A percentile compares a stretch with the other conserved stretches of the same genome.
These are phyloP conservation scores for Glarea lozoyensis DNA, from an alignment of 495 filamentous ascomycete species.

Conservation along the genomic window DNA sequence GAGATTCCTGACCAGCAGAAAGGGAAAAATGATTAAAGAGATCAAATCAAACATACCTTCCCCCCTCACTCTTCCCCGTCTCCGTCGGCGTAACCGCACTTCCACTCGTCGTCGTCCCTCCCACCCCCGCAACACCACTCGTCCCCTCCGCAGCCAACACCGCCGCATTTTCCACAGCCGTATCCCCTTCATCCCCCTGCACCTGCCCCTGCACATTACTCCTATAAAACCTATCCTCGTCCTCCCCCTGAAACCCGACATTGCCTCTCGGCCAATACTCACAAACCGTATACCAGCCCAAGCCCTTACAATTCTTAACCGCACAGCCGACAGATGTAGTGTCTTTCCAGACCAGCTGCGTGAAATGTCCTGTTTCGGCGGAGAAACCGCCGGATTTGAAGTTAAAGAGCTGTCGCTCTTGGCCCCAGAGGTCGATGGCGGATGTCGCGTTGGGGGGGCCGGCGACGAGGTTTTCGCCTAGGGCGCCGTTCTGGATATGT, in stretches of 20 bases:
- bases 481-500: conserved; percentile 44
- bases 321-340: conserved; percentile 66
- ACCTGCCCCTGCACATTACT: conserved; percentile 30
- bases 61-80: too few relatives aligned
- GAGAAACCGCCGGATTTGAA: conserved; percentile 45
- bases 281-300: conserved; percentile 71
- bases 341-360: conserved; percentile 72
- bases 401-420: conserved; percentile 53
- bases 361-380: conserved; percentile 72
- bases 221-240: conserved; percentile 34
- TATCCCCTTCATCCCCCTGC: conserved; percentile 16
- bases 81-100: too few relatives aligned
- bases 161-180: conserved; percentile 15
- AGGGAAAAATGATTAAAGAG: too few relatives aligned
- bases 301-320: conserved; percentile 44
- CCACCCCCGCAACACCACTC: too few relatives aligned
- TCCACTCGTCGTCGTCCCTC: too few relatives aligned
- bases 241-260: conserved; percentile 52
- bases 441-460: conserved; percentile 52
- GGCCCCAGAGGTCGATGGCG: conserved; percentile 58
- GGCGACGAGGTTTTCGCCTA: conserved; percentile 72
- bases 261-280: conserved; percentile 75
- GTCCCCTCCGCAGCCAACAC: conserved; percentile 1
- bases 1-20: too few relatives aligned
- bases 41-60: too few relatives aligned